Evolutionary conservation across 1,284 basidiomycete genomes (phyloP), one percentile per base, ranked within the genome.

Genomic region (Heterobasidion occidentale): DNA sequence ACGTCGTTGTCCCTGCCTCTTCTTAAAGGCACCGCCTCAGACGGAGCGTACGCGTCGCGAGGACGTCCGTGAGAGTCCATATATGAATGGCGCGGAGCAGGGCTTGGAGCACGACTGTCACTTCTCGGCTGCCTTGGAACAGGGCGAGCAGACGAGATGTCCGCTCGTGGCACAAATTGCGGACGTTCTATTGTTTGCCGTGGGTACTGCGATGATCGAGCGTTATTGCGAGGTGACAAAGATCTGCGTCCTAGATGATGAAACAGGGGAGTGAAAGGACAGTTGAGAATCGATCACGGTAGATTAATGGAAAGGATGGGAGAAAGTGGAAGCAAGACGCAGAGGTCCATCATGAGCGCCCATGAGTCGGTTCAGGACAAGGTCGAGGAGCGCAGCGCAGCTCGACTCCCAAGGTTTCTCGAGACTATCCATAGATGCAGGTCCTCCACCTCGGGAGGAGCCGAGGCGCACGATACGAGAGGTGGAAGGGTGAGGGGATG

Each of bases 231-330:
- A 17, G 63, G 61, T 19, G 68, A 65, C 50, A 77, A 74, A 45
- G 80, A 80, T 65, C 77, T 76, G 62, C 71, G 72, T 71, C 83
- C 83, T 85, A 77, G 63, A 74, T 74, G 68, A 75, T 70, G 63
- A 75, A 75, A 72, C 63, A 65, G 68, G 63, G 65, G 56, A 60
- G 53, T 63, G 62, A 72, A 64, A 71, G 63, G 68, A 68, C 59
- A 60, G 62, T 62, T 59, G 63, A 62, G 62, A 64, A 64, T 53
- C 63, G 58, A 53, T 62, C 62, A 66, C 62, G 66, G 64, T 61
- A 66, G 58, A 66, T 61, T 62, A 60, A 68, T 72, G 71, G 68
- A 65, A 66, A 61, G 63, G 58, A 64, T 17, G 46, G 27, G 55
- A 67, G 64, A 73, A 63, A 70, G 67, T 68, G 67, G 64, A 67